Evolutionary conservation across 2,329 filamentous ascomycete species (phyloP).

Genomic region (Geosmithia putterillii): DNA sequence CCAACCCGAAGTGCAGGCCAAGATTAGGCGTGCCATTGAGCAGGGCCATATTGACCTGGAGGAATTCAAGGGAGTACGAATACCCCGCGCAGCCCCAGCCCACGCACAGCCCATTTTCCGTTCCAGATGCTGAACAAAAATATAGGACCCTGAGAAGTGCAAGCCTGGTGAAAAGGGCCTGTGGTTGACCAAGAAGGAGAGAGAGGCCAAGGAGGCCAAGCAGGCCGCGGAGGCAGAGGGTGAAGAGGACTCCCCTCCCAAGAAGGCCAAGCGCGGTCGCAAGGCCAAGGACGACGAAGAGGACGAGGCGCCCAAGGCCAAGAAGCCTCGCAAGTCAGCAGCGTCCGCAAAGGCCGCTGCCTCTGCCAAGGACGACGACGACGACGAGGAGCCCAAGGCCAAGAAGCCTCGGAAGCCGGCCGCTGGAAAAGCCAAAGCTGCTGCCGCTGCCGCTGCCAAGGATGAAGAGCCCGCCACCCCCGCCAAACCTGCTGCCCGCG

Average conservation of each 20-base stretch:
- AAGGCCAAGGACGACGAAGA: conserved; percentile 1
- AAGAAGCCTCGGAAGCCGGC: conserved; percentile 3
- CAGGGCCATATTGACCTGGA: conserved; percentile 73
- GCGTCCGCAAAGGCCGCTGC: background rate
- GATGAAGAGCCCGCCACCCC: conserved; percentile 6
- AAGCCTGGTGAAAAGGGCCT: conserved; percentile 54
- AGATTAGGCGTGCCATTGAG: conserved; percentile 58
- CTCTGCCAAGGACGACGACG: background rate
- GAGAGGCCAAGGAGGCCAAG: conserved; percentile 19
- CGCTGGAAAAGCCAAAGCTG: background rate
- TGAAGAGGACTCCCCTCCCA: conserved; percentile 14
- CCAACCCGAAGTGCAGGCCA: conserved; percentile 54
- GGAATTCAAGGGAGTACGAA: conserved; percentile 78
- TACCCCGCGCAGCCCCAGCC: background rate
- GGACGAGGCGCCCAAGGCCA: conserved; percentile 3
- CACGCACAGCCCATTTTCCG: background rate
- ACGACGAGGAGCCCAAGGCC: conserved; percentile 2
- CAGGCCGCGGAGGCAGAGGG: conserved; percentile 13
- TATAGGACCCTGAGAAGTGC: conserved; percentile 64
- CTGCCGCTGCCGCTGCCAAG: background rate
- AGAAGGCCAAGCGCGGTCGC: conserved; percentile 15
- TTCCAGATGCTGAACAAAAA: background rate
- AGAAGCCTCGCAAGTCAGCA: conserved; percentile 2
- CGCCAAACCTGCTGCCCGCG: conserved; percentile 10
- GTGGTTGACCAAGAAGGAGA: conserved; percentile 28